Evolutionary conservation across 2,329 filamentous ascomycete genomes (phyloP), one percentile per base, ranked within the genome.

Genomic region (Epichloe baconii): DNA sequence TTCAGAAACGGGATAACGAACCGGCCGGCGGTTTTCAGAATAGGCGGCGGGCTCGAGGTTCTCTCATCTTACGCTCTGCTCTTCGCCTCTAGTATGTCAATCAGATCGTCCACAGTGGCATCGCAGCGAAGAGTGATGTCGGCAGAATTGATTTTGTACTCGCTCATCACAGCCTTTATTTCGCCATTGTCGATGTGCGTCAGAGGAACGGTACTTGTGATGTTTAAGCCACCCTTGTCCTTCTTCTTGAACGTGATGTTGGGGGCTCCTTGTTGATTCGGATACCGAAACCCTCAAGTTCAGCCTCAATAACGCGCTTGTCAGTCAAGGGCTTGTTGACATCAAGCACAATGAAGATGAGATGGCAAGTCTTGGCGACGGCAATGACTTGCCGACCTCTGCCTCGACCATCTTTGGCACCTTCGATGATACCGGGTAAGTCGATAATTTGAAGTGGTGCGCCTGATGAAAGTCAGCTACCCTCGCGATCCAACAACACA

Each of bases 211-310:
- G 93, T 98, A 70, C 82, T 93, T n/a, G 90, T 95, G 64, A 98
- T 93, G 64, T 87, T 90, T 64, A 98, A 82, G 37, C 93, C 93
- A 59, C 93, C 93, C 65, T 97, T 97, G 71, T 98, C 93, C 76
- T 98, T 98, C 77, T 98, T 98, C 72, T 85, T 94, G 76, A 96
- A 95, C n/a, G 93, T 87, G 63, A 98, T 98, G 67, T 98, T 98
- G 41, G 93, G 26, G 93, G 93, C 61, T 82, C 73, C 75, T 97
- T 98, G 76, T 98, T 98, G 74, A 97, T 91, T 52, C 93, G 81
- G 65, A 98, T 96, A 36, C 93, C 93, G 62, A 98, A 98, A 7
- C 93, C 93, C 68, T 98, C 93, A 66, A 98, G 71, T 72, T 98
- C 93, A 48, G 81, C 78, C 71, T 98, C 93, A 63, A 98, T 98